Conservation (phyloP, 1,284 basidiomycete species). For the Thelephora terrestris region DNA sequence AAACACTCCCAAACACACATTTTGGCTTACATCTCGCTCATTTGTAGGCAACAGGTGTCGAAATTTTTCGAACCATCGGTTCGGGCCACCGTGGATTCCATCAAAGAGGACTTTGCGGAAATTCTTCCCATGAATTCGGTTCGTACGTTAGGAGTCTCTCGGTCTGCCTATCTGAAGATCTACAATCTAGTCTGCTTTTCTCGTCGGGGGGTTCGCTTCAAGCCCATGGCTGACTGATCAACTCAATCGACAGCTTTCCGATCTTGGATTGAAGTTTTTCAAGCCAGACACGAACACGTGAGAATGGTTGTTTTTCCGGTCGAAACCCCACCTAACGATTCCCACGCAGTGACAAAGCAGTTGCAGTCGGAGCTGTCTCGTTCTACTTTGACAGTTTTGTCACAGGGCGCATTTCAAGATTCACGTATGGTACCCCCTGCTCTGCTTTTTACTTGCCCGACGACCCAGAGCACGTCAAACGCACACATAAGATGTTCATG, state of each 20-base stretch:
- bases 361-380: conserved; percentile 26
- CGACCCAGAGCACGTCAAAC: conserved; percentile 22
- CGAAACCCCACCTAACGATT: not conserved
- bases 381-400: conserved; percentile 28
- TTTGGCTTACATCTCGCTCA: conserved; percentile 30
- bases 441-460: conserved; percentile 16
- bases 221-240: conserved; percentile 27
- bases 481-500: no score
- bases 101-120: conserved; percentile 21
- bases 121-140: conserved; percentile 10
- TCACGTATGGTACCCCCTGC: conserved; percentile 25
- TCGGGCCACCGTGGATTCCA: conserved; percentile 21
- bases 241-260: conserved; percentile 24
- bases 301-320: conserved; percentile 15
- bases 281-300: no score
- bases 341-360: conserved; percentile 18
- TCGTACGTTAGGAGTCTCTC: not conserved
- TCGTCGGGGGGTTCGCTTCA: conserved; percentile 31
- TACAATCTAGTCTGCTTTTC: conserved; percentile 23
- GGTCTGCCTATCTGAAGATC: not conserved
- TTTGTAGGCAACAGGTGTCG: conserved; percentile 28
- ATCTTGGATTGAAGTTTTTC: no score
- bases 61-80: conserved; percentile 32
- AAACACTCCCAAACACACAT: conserved; percentile 11
- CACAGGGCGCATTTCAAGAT: conserved; percentile 23